Conservation (phyloP, 192 early-diverging fungal species). For the Linnemannia hyalina region DNA sequence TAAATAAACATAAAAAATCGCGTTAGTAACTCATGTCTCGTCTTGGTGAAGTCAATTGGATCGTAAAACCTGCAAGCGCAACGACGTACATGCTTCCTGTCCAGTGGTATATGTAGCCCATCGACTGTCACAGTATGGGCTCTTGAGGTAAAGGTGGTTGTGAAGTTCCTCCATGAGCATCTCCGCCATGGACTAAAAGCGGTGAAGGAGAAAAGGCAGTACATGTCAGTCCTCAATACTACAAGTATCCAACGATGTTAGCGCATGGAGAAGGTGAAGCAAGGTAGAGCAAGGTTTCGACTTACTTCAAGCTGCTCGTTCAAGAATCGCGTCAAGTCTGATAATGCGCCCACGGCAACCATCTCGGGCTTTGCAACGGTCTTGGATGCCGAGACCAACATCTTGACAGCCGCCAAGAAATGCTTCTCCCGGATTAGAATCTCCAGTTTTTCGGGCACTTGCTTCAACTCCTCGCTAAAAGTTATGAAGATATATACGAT, state of each 20-base stretch:
- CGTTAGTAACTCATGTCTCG: background rate
- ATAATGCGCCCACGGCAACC: constrained; percentile 76
- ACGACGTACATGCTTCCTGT: constrained; percentile 63
- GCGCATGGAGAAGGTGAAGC: background rate
- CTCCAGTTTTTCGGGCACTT: constrained; percentile 74
- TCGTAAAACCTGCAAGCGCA: background rate
- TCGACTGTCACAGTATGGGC: constrained; percentile 78
- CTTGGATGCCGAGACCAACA: constrained; percentile 74
- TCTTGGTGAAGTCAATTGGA: background rate
- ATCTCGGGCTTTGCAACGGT: constrained; percentile 75
- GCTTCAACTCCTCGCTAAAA: constrained; percentile 74
- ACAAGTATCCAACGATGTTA: background rate
- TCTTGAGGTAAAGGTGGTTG: constrained; percentile 84
- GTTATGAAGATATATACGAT: background rate
- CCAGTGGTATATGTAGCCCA: constrained; percentile 68
- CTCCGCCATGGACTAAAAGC: constrained; percentile 67
- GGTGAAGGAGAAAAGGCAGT: background rate
- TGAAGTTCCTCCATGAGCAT: constrained; percentile 82
- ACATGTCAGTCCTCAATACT: background rate
- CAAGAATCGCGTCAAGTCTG: constrained; percentile 74
- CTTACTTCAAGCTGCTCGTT: constrained; percentile 65
- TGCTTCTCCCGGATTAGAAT: constrained; percentile 73
- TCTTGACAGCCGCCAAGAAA: constrained; percentile 73
- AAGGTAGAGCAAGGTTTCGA: background rate
- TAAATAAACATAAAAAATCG: background rate